These are phyloP conservation scores for Sporothrix curviconia DNA, from an alignment of 2,329 filamentous ascomycete genomes.

Conservation along the genomic window DNA sequence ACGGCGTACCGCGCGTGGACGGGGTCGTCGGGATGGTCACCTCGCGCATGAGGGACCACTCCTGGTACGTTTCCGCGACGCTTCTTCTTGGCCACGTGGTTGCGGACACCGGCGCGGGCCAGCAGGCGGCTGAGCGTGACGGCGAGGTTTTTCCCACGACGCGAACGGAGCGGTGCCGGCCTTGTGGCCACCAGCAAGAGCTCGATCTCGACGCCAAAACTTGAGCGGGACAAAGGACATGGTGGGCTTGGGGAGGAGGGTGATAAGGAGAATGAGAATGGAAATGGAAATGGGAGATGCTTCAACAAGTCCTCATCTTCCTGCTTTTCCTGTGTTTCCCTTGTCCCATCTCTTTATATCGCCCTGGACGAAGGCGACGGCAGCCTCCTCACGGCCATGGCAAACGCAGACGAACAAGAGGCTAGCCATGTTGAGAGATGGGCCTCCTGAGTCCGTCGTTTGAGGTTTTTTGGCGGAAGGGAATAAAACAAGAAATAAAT, in stretches of 20 bases:
- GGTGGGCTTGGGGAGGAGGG: background rate
- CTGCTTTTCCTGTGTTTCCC: too few species aligned
- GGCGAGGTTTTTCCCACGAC: slow-evolving; percentile 29
- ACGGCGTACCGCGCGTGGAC: slow-evolving; percentile 27
- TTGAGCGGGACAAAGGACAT: slow-evolving; percentile 16
- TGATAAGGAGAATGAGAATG: background rate
- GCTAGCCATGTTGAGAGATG: slow-evolving; percentile 14
- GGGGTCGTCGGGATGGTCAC: slow-evolving; percentile 30
- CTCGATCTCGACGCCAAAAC: slow-evolving; percentile 35
- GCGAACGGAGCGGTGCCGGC: slow-evolving; percentile 26
- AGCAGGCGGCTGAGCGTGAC: slow-evolving; percentile 30
- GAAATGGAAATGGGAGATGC: too few species aligned
- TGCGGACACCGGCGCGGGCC: slow-evolving; percentile 26
- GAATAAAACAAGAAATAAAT: too few species aligned
- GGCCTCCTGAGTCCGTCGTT: slow-evolving; percentile 12
- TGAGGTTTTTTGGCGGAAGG: slow-evolving; percentile 9
- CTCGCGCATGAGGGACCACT: slow-evolving; percentile 34
- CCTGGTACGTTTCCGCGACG: slow-evolving; percentile 28
- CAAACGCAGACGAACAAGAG: background rate
- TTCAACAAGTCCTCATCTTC: too few species aligned
- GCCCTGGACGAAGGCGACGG: too few species aligned
- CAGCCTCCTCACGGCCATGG: background rate
- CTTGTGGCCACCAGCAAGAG: slow-evolving; percentile 27
- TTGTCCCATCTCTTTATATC: too few species aligned
- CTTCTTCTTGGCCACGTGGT: slow-evolving; percentile 30